Conservation (phyloP, 2,329 filamentous ascomycete species). For the Botrytis pseudocinerea region DNA sequence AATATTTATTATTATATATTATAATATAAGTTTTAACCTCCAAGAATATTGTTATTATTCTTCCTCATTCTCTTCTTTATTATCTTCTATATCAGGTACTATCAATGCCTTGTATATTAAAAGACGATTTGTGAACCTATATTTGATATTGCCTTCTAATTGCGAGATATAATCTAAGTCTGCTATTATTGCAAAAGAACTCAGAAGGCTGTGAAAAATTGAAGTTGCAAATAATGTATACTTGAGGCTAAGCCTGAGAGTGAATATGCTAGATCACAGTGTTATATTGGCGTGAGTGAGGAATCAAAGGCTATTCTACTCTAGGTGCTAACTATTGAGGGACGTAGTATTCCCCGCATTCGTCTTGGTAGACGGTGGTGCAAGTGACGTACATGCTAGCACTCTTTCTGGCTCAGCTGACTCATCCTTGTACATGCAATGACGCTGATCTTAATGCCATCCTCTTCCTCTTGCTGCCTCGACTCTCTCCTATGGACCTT, state of each 20-base stretch:
- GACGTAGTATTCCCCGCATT: slow-evolving; percentile 1
- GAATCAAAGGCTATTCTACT: background rate
- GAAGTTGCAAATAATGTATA: background rate
- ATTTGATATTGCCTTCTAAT: background rate
- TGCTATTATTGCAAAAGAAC: background rate
- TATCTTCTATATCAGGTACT: slow-evolving; percentile 22
- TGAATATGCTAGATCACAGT: background rate
- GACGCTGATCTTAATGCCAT: no score
- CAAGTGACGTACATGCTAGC: no score
- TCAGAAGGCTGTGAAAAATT: background rate
- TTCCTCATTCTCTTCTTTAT: slow-evolving; percentile 24
- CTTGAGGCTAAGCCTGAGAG: background rate
- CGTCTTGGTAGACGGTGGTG: background rate
- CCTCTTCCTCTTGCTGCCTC: no score
- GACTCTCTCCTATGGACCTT: no score
- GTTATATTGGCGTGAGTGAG: background rate
- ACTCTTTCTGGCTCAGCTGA: no score
- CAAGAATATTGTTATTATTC: slow-evolving; percentile 17
- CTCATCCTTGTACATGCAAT: no score
- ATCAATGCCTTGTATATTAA: slow-evolving; percentile 16
- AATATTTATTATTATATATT: no score
- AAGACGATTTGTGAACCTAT: background rate
- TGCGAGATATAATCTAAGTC: background rate
- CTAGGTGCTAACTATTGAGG: background rate
- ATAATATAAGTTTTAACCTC: no score